phyloP scores from a whole-genome alignment of 129 eudicot genomes.

The Silybum marianum region DNA sequence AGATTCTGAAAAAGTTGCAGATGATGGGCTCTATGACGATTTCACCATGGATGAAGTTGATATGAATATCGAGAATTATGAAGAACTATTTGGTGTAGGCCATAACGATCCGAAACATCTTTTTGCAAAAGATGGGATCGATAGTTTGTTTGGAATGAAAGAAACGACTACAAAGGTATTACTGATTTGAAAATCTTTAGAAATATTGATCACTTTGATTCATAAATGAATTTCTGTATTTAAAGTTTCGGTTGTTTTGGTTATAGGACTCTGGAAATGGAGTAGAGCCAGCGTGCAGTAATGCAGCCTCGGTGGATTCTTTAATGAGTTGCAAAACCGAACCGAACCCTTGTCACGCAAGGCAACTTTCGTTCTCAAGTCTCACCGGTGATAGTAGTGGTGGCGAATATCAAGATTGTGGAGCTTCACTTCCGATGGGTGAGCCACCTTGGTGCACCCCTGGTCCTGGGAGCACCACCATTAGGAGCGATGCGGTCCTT shows the following conservation, averaged over 20 bases:
- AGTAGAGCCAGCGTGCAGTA: conserved; percentile 69
- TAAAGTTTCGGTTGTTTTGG: conserved; percentile 13
- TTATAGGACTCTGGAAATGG: conserved; percentile 52
- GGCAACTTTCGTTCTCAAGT: conserved; percentile 75
- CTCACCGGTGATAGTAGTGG: conserved; percentile 84
- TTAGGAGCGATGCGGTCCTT: conserved; percentile 76
- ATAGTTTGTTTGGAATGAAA: conserved; percentile 59
- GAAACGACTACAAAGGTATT: conserved; percentile 37
- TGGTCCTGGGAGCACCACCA: conserved; percentile 53
- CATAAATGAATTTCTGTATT: neutral
- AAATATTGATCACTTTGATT: neutral
- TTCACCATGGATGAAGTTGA: conserved; percentile 83
- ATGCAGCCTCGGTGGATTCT: conserved; percentile 87
- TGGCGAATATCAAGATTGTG: conserved; percentile 92
- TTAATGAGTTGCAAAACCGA: conserved; percentile 79
- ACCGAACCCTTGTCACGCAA: conserved; percentile 54
- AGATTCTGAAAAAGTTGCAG: conserved; percentile 43
- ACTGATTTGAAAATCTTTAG: conserved; percentile 28
- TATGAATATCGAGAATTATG: conserved; percentile 74
- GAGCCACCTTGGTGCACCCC: conserved; percentile 82
- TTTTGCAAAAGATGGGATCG: conserved; percentile 71
- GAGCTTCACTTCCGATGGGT: conserved; percentile 75
- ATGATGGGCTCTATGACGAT: conserved; percentile 59
- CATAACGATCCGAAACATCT: conserved; percentile 68
- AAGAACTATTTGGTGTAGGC: conserved; percentile 74